Conservation (phyloP, 257 asterid genomes). For the Paulownia fortunei region DNA sequence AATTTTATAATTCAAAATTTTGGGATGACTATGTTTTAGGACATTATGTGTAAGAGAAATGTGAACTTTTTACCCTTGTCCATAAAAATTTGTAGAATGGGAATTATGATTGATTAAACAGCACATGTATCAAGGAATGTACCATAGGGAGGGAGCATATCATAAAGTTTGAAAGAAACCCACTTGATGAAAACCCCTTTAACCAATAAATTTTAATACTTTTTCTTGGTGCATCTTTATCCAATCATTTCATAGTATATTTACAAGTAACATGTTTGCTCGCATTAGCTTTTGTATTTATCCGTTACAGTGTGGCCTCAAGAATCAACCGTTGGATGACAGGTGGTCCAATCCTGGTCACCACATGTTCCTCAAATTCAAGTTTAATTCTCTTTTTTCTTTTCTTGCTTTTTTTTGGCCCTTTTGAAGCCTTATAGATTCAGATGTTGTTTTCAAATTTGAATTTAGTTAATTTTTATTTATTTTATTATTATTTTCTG, state of each 20-base stretch:
- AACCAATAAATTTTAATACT: neutral
- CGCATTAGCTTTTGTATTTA: constrained; percentile 32
- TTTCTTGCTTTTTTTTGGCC: neutral
- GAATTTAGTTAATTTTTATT: neutral
- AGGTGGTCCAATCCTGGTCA: constrained; percentile 40
- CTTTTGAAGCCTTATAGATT: neutral
- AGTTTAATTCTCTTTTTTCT: neutral
- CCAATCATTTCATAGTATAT: constrained; percentile 26
- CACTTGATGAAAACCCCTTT: constrained; percentile 13
- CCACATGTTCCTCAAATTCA: constrained; percentile 21
- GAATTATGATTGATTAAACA: neutral
- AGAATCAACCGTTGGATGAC: constrained; percentile 24
- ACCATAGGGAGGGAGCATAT: constrained; percentile 32
- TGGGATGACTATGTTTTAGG: neutral
- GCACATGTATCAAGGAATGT: constrained; percentile 25
- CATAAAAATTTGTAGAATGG: neutral
- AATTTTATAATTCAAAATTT: neutral
- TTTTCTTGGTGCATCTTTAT: constrained; percentile 20
- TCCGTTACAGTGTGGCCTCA: constrained; percentile 37
- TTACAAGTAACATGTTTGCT: constrained; percentile 31
- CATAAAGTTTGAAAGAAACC: constrained; percentile 13
- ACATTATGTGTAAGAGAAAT: neutral
- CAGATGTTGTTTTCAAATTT: constrained; percentile 15
- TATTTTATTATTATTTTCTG: neutral
- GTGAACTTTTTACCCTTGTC: neutral